These are phyloP conservation scores for Aegilops sharonensis DNA, from an alignment of 176 grass and related monocot species.

Conservation along the genomic window DNA sequence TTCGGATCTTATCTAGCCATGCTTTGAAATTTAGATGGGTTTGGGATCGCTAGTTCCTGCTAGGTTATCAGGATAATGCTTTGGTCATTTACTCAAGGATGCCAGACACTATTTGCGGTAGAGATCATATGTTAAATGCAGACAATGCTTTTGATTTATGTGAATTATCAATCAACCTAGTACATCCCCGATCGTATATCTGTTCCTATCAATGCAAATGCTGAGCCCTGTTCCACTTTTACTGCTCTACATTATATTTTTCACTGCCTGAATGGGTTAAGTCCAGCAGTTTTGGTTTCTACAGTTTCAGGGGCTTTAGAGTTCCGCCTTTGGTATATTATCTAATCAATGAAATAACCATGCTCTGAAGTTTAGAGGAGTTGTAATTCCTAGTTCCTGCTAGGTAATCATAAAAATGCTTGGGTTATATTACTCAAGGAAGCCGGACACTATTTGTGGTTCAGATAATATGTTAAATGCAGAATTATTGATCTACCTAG, in stretches of 20 bases:
- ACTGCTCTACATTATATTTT: not conserved
- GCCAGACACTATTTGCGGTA: not conserved
- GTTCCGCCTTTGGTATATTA: too few species aligned
- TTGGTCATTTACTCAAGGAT: not conserved
- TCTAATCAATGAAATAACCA: too few species aligned
- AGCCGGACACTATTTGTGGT: too few species aligned
- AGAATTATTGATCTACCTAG: too few species aligned
- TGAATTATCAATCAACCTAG: not conserved
- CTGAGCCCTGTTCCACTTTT: not conserved
- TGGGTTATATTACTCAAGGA: too few species aligned
- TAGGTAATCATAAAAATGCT: too few species aligned
- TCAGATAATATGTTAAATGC: too few species aligned
- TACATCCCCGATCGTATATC: not conserved
- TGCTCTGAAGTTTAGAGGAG: too few species aligned
- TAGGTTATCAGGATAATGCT: not conserved
- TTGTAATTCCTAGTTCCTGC: too few species aligned
- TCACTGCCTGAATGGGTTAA: not conserved
- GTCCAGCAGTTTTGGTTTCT: not conserved
- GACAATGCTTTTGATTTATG: not conserved
- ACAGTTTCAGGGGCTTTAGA: too few species aligned
- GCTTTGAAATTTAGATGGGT: not conserved
- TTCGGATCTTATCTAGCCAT: not conserved
- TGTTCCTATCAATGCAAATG: not conserved
- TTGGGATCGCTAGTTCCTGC: not conserved
- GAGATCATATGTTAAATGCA: not conserved